These are phyloP conservation scores for Quercus phellos DNA, from an alignment of 331 rosid genomes.

Conservation along the genomic window DNA sequence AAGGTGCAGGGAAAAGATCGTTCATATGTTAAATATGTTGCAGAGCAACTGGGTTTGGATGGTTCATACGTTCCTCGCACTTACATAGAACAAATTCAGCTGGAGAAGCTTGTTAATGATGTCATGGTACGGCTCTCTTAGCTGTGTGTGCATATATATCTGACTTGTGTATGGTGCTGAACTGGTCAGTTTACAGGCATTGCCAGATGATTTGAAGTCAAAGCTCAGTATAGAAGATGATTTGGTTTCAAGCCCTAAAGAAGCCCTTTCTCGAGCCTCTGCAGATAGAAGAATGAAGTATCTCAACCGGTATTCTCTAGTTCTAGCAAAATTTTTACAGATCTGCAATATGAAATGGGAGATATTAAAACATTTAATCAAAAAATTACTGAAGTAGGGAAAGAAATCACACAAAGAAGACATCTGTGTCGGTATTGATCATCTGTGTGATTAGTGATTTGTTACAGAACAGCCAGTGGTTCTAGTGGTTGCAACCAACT, in stretches of 20 bases:
- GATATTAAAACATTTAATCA: not conserved
- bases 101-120: constrained; percentile 94
- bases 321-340: not conserved
- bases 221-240: constrained; percentile 91
- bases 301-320: constrained; percentile 60
- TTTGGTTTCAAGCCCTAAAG: constrained; percentile 82
- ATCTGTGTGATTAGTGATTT: too few relatives aligned
- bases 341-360: not conserved
- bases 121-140: constrained; percentile 70
- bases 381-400: not conserved
- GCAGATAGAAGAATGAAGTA: constrained; percentile 85
- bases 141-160: constrained; percentile 9
- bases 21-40: constrained; percentile 53
- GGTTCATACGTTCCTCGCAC: constrained; percentile 93
- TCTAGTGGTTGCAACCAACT: too few relatives aligned
- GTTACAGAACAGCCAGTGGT: too few relatives aligned
- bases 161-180: constrained; percentile 26
- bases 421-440: too few relatives aligned
- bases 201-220: constrained; percentile 91
- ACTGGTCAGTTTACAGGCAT: constrained; percentile 57
- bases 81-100: constrained; percentile 96
- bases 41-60: constrained; percentile 74
- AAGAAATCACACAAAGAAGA: too few relatives aligned
- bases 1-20: constrained; percentile 99
- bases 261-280: constrained; percentile 95